A percentile compares a stretch with the other conserved stretches of the same genome.
phyloP scores from a whole-genome alignment of 2,329 filamentous ascomycete species.

The Scedosporium dehoogii region DNA sequence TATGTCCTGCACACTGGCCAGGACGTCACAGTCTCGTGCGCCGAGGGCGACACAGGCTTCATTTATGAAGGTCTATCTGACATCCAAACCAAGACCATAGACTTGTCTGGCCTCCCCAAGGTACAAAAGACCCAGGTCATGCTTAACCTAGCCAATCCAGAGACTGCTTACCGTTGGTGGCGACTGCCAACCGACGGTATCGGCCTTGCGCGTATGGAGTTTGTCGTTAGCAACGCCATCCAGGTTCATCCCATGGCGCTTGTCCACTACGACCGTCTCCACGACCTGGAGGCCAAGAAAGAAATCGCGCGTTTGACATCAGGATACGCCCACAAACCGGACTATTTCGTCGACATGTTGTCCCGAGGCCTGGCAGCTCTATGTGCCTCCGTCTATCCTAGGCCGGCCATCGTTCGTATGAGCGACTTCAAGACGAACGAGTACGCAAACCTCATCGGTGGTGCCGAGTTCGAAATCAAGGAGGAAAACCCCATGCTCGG shows the following conservation, averaged over 20 bases:
- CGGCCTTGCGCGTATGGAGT: slow-evolving; percentile 29
- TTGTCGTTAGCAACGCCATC: slow-evolving; percentile 26
- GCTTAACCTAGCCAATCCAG: slow-evolving; percentile 27
- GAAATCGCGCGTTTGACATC: slow-evolving; percentile 19
- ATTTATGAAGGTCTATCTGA: slow-evolving; percentile 24
- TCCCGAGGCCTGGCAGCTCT: slow-evolving; percentile 24
- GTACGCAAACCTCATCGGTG: slow-evolving; percentile 27
- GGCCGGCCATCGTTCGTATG: slow-evolving; percentile 26
- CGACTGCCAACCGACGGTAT: slow-evolving; percentile 26
- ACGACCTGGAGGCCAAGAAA: slow-evolving; percentile 15
- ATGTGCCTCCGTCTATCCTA: slow-evolving; percentile 26
- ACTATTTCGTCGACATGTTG: slow-evolving; percentile 28
- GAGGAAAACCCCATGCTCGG: slow-evolving; percentile 31
- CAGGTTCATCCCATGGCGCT: slow-evolving; percentile 26
- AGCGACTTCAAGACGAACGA: slow-evolving; percentile 32
- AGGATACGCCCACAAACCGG: slow-evolving; percentile 22
- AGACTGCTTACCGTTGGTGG: slow-evolving; percentile 28
- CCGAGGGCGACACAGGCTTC: slow-evolving; percentile 25
- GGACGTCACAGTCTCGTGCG: slow-evolving; percentile 27
- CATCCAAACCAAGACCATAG: slow-evolving; percentile 20
- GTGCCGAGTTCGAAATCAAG: slow-evolving; percentile 25
- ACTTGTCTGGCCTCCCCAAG: slow-evolving; percentile 16
- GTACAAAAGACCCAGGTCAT: slow-evolving; percentile 21
- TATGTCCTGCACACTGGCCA: slow-evolving; percentile 25
- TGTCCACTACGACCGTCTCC: slow-evolving; percentile 21